Evolutionary conservation across 257 asterid genomes (phyloP).

Genomic region (Solanum tacnaense): DNA sequence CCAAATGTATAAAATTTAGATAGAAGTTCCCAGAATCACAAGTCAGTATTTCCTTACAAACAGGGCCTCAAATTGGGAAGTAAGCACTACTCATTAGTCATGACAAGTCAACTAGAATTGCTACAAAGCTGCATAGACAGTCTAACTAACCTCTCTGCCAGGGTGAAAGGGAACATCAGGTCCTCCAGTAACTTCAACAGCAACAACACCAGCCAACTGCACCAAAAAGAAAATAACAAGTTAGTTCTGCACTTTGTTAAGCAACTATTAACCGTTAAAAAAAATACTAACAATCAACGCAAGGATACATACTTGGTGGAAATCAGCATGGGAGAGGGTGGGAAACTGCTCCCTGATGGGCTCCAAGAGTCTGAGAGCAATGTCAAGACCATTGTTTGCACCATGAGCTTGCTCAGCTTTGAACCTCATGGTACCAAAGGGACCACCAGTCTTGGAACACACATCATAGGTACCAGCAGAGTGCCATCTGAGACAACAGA

Average conservation of each 20-base stretch:
- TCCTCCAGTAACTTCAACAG: conserved; percentile 92
- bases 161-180: conserved; percentile 90
- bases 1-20: neutral
- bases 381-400: conserved; percentile 70
- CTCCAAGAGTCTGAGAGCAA: conserved; percentile 53
- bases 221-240: neutral
- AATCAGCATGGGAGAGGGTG: conserved; percentile 50
- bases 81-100: neutral
- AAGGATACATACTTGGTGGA: conserved; percentile 44
- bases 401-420: conserved; percentile 55
- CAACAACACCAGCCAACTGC: conserved; percentile 88
- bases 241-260: neutral
- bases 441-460: conserved; percentile 67
- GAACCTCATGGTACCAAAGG: conserved; percentile 82
- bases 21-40: neutral
- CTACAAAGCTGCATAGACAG: neutral
- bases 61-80: neutral
- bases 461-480: conserved; percentile 83
- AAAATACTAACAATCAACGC: neutral
- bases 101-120: neutral
- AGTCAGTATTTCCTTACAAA: neutral
- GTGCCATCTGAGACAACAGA: conserved; percentile 59
- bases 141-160: conserved; percentile 49
- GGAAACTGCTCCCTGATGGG: conserved; percentile 76
- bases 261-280: too few relatives aligned